Percentiles rank a stretch among this genome's conserved stretches.
Conservation (phyloP, 1,139 yeast species). For the Suhomyces choctaworum region DNA sequence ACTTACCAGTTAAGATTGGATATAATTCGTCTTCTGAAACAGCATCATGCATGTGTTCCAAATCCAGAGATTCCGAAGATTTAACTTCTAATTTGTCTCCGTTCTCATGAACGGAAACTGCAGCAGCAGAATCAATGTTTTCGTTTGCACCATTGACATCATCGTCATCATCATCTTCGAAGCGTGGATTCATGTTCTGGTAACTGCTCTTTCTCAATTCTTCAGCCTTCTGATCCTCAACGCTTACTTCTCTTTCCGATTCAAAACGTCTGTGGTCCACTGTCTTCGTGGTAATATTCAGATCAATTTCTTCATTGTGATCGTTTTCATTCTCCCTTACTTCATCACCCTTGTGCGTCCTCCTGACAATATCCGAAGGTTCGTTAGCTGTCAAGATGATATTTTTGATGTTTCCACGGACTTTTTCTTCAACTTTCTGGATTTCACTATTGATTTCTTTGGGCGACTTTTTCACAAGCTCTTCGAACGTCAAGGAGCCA, state of each 20-base stretch:
- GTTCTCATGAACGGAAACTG: neutral
- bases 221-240: slow-evolving; percentile 4
- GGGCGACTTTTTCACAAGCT: slow-evolving; percentile 57
- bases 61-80: slow-evolving; percentile 12
- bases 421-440: slow-evolving; percentile 67
- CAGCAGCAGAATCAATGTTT: slow-evolving; percentile 2
- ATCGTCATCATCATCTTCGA: slow-evolving; percentile 23
- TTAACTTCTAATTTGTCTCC: slow-evolving; percentile 6
- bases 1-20: slow-evolving; percentile 9
- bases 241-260: slow-evolving; percentile 12
- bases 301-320: slow-evolving; percentile 29
- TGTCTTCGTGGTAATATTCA: slow-evolving; percentile 38
- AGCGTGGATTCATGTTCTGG: slow-evolving; percentile 18
- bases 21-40: slow-evolving; percentile 12
- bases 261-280: slow-evolving; percentile 45
- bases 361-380: slow-evolving; percentile 45
- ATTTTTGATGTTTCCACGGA: slow-evolving; percentile 39
- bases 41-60: slow-evolving; percentile 11
- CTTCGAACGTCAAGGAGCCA: slow-evolving; percentile 46
- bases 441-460: slow-evolving; percentile 75
- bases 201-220: slow-evolving; percentile 12
- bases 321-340: slow-evolving; percentile 35
- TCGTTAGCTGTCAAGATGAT: slow-evolving; percentile 19
- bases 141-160: slow-evolving; percentile 13
- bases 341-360: slow-evolving; percentile 88